Percentiles rank a stretch among this genome's conserved stretches.
phyloP scores from a whole-genome alignment of 2,329 filamentous ascomycete species.

The Monosporascus sp. region DNA sequence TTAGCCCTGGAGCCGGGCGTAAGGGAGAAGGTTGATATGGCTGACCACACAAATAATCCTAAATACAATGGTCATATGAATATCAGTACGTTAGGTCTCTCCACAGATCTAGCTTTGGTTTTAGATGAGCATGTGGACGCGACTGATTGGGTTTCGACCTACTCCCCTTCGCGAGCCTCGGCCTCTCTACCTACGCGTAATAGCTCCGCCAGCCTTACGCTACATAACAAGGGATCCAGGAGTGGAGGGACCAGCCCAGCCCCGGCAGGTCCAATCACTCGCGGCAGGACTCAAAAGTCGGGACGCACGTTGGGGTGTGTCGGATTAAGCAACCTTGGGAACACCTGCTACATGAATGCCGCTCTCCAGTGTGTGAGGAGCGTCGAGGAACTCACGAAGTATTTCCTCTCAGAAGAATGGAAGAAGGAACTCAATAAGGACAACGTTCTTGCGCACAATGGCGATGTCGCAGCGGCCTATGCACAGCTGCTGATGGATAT shows the following conservation, averaged over 20 bases:
- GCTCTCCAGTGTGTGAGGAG: slow-evolving; percentile 91
- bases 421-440: slow-evolving; percentile 75
- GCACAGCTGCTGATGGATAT: slow-evolving; percentile 71
- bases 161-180: slow-evolving; percentile 24
- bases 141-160: slow-evolving; percentile 53
- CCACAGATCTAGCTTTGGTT: slow-evolving; percentile 71
- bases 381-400: slow-evolving; percentile 88
- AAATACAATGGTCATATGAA: slow-evolving; percentile 74
- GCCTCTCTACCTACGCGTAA: slow-evolving; percentile 31
- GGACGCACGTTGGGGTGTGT: slow-evolving; percentile 71
- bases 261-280: slow-evolving; percentile 57
- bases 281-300: slow-evolving; percentile 65
- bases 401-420: slow-evolving; percentile 75
- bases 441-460: slow-evolving; percentile 82
- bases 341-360: slow-evolving; percentile 99
- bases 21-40: slow-evolving; percentile 56
- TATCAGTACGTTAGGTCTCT: slow-evolving; percentile 62
- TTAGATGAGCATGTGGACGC: slow-evolving; percentile 71
- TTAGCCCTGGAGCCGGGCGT: slow-evolving; percentile 58
- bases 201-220: slow-evolving; percentile 27
- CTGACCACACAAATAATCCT: slow-evolving; percentile 66
- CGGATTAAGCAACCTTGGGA: slow-evolving; percentile 85
- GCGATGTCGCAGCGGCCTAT: slow-evolving; percentile 82
- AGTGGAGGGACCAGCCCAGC: slow-evolving; percentile 68
- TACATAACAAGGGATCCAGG: slow-evolving; percentile 37